phyloP scores from a whole-genome alignment of 441 rosid genomes.

The Populus tomentosa region DNA sequence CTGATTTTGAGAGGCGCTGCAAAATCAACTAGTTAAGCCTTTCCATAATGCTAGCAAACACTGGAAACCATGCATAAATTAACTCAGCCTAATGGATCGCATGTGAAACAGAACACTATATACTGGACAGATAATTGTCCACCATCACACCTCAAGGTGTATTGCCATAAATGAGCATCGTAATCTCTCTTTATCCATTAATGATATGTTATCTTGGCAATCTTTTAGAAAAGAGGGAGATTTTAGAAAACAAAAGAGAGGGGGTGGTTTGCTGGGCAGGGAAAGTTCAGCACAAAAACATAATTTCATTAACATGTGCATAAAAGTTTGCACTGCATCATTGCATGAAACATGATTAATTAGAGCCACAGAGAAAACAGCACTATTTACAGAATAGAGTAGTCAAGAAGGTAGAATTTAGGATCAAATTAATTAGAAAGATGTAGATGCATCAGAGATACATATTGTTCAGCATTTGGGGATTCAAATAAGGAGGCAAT shows the following conservation, averaged over 20 bases:
- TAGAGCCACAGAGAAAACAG: not conserved
- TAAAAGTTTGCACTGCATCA: not conserved
- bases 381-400: not conserved
- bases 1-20: conserved; percentile 92
- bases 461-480: not conserved
- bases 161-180: not conserved
- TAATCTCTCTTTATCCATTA: not conserved
- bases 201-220: no score
- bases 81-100: not conserved
- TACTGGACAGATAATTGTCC: not conserved
- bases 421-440: not conserved
- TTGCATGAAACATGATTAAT: not conserved
- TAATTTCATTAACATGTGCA: not conserved
- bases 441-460: not conserved
- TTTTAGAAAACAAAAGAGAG: not conserved
- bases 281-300: not conserved
- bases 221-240: not conserved
- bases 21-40: conserved; percentile 22
- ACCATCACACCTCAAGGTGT: not conserved
- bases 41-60: conserved; percentile 1
- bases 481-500: not conserved
- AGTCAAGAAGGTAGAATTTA: not conserved
- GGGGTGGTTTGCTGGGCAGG: not conserved
- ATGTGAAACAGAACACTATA: not conserved
- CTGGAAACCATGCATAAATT: not conserved